Evolutionary conservation across 2,329 filamentous ascomycete genomes (phyloP).

Genomic region (Botrytis hyacinthi): DNA sequence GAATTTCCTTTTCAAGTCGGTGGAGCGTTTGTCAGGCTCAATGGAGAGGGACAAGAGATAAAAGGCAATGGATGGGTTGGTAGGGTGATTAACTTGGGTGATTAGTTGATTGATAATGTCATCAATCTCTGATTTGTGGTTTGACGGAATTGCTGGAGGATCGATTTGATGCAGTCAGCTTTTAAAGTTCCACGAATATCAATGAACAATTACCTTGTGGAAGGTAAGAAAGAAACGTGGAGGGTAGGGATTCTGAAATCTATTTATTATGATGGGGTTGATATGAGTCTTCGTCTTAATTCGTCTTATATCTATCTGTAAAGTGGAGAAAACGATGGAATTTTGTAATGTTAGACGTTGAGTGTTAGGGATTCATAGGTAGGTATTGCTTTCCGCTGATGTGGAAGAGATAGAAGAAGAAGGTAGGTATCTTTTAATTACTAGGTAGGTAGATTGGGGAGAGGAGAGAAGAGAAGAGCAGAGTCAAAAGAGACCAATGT

Average conservation of each 20-base stretch:
- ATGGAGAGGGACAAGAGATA: not conserved
- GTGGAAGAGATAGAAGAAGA: not conserved
- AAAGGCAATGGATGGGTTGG: not conserved
- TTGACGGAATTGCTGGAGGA: conserved; percentile 4
- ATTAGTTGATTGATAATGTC: not conserved
- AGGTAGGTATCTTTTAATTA: too few relatives aligned
- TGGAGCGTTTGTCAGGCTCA: not conserved
- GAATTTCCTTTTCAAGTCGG: not conserved
- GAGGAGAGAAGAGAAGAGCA: not conserved
- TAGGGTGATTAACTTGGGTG: not conserved
- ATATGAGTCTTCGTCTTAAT: not conserved
- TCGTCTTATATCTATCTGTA: not conserved
- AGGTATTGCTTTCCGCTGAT: not conserved
- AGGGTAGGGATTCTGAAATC: conserved; percentile 5
- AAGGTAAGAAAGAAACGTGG: conserved; percentile 4
- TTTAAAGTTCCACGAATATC: conserved; percentile 5
- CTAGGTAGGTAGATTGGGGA: not conserved
- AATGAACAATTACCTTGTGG: not conserved
- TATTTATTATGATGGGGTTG: not conserved
- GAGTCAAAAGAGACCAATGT: not conserved
- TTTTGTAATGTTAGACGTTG: not conserved
- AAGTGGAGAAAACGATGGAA: not conserved
- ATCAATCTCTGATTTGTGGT: not conserved
- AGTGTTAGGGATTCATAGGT: not conserved
- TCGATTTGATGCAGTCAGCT: conserved; percentile 14